Evolutionary conservation across 1,139 yeast species (phyloP).

Genomic region (Kurtzmaniella quercitrusa): DNA sequence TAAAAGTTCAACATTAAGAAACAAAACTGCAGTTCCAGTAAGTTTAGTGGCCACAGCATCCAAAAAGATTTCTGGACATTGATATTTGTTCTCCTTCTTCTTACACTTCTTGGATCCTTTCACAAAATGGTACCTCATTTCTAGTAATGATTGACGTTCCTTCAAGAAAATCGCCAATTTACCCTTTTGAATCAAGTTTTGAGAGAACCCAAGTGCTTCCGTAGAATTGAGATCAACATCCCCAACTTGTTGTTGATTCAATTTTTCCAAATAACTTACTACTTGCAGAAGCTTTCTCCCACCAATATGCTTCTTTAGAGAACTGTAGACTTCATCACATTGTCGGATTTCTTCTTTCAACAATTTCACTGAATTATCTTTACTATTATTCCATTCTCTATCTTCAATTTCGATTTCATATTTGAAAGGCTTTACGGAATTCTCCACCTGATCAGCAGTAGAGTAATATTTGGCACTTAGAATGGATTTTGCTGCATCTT

Average conservation of each 20-base stretch:
- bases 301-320: slow-evolving; percentile 72
- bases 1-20: slow-evolving; percentile 86
- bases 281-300: slow-evolving; percentile 80
- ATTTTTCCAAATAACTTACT: slow-evolving; percentile 62
- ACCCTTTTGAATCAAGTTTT: slow-evolving; percentile 68
- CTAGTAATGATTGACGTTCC: slow-evolving; percentile 68
- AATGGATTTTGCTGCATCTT: slow-evolving; percentile 80
- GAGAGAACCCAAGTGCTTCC: slow-evolving; percentile 76
- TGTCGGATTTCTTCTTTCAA: slow-evolving; percentile 83
- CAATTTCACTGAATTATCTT: slow-evolving; percentile 70
- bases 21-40: slow-evolving; percentile 88
- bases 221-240: slow-evolving; percentile 42
- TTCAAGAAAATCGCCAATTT: slow-evolving; percentile 77
- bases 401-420: slow-evolving; percentile 96
- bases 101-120: slow-evolving; percentile 72
- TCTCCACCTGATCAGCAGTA: slow-evolving; percentile 97
- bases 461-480: slow-evolving; percentile 76
- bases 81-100: slow-evolving; percentile 73
- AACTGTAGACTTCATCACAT: slow-evolving; percentile 62
- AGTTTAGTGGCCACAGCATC: slow-evolving; percentile 91
- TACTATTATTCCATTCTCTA: slow-evolving; percentile 83
- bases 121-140: slow-evolving; percentile 71
- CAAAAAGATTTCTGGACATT: slow-evolving; percentile 90
- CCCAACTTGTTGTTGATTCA: slow-evolving; percentile 39
- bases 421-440: slow-evolving; percentile 95